phyloP scores from a whole-genome alignment of 805 yeast genomes.

The Kazachstania psychrophila region DNA sequence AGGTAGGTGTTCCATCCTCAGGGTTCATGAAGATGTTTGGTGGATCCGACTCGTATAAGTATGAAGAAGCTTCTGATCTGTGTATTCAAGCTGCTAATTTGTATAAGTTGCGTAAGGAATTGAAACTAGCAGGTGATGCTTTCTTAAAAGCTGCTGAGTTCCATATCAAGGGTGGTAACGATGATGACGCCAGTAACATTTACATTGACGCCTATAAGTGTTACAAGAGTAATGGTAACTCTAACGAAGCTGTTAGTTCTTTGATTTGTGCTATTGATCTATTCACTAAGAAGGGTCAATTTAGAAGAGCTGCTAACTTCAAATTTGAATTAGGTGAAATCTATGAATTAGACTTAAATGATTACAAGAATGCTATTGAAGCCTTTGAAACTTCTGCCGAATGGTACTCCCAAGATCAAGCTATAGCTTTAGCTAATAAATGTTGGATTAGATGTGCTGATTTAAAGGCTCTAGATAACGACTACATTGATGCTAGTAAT shows the following conservation, averaged over 20 bases:
- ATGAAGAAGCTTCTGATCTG: constrained; percentile 88
- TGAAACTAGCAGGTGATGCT: constrained; percentile 65
- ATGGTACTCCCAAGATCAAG: constrained; percentile 90
- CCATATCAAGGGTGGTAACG: constrained; percentile 63
- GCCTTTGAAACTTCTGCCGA: constrained; percentile 92
- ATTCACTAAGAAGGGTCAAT: constrained; percentile 86
- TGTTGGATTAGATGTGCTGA: constrained; percentile 87
- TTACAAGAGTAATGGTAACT: constrained; percentile 48
- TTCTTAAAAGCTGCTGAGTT: constrained; percentile 80
- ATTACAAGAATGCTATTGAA: constrained; percentile 56
- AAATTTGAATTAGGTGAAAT: constrained; percentile 83
- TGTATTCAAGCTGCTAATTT: constrained; percentile 90
- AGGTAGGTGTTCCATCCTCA: constrained; percentile 55
- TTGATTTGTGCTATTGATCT: constrained; percentile 69
- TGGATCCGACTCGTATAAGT: constrained; percentile 49
- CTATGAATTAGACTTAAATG: constrained; percentile 67
- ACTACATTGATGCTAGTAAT: constrained; percentile 66
- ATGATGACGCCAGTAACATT: constrained; percentile 87
- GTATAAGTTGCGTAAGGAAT: constrained; percentile 68
- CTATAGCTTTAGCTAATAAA: constrained; percentile 82
- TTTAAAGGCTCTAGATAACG: constrained; percentile 65
- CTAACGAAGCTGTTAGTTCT: constrained; percentile 54
- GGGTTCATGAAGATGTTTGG: constrained; percentile 68
- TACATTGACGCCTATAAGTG: constrained; percentile 86
- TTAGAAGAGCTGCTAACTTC: constrained; percentile 92